Base-by-base conservation (phyloP, 441 rosid species). In the Hura crepitans region DNA sequence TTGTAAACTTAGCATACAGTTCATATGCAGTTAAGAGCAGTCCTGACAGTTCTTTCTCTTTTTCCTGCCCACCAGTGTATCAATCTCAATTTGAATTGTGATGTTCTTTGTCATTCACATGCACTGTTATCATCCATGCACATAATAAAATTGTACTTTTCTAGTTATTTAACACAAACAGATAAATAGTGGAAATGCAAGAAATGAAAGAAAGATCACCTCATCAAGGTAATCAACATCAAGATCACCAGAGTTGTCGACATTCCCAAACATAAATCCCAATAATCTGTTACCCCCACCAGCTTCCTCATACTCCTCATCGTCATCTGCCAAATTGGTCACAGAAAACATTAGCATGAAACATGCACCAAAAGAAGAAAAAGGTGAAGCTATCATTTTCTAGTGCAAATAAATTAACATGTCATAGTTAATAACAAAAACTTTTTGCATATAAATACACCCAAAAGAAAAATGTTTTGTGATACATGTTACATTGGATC, bases 221-320 rank as follows among this genome's bases (percentile, higher is more conserved):
- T 92, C 95, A 76, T 95, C 99, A 68, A 95, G 98, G 79, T 95
- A 95, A 85, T 95, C 99, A 62, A 85, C 96, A 71, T 95, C 99
- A 65, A 95, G 93, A 79, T 92, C 98, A 14, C 99, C 99, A 9
- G 93, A 83, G 78, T 92, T 86, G 76, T 95, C 96, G 68, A 95
- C 96, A 77, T 95, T 95, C 64, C 97, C 97, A 59, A 95, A 92
- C 87, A 95, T 87, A 79, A 95, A 92, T 23, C 98, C 96, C 83
- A 92, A 79, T 71, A 92, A 83, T 55, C 81, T 85, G 72, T 90
- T 92, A 75, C 91, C 88, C 62, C 85, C 85, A 74, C 80, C 81
- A 60, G 58, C 82, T 72, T 89, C 97, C 73, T 90, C 96, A 77
- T 85, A 83, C 57, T 90, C 96, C 70, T 90, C 97, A 23, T 90